These are phyloP conservation scores for Citrus trifoliata DNA, from an alignment of 345 rosid species.

Conservation along the genomic window DNA sequence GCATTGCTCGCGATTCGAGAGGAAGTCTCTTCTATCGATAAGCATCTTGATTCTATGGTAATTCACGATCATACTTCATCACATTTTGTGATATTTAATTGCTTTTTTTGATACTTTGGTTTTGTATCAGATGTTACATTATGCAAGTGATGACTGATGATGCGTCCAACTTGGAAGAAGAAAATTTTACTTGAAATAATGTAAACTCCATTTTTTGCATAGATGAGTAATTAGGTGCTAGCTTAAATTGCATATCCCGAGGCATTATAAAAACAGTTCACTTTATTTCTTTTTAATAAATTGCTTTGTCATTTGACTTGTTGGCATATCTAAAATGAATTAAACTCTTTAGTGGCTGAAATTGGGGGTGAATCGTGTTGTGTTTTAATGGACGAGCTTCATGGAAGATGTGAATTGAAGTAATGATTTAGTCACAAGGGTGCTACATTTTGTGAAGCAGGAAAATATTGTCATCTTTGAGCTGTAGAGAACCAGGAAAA, in stretches of 20 bases:
- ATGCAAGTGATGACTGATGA: not conserved
- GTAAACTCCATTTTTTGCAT: not conserved
- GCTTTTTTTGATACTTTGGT: not conserved
- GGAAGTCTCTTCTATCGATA: constrained; percentile 84
- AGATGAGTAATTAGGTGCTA: not conserved
- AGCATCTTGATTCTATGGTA: constrained; percentile 88
- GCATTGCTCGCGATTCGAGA: constrained; percentile 80
- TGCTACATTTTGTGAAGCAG: not conserved
- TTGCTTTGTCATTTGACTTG: not conserved
- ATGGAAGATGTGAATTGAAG: not conserved
- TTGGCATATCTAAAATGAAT: not conserved
- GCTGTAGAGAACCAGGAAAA: not conserved
- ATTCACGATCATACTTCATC: not conserved
- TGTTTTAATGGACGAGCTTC: not conserved
- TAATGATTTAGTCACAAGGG: not conserved
- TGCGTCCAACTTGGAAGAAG: not conserved
- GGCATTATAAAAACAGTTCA: not conserved
- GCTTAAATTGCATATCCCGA: not conserved
- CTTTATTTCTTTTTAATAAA: not conserved
- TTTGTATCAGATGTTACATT: not conserved
- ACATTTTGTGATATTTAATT: not conserved
- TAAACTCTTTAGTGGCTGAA: not conserved
- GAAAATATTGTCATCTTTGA: not conserved
- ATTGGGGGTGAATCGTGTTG: not conserved
- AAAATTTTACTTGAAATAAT: not conserved